Conservation (phyloP, 768 basidiomycete genomes). For the Coprinopsis strossmayeri region DNA sequence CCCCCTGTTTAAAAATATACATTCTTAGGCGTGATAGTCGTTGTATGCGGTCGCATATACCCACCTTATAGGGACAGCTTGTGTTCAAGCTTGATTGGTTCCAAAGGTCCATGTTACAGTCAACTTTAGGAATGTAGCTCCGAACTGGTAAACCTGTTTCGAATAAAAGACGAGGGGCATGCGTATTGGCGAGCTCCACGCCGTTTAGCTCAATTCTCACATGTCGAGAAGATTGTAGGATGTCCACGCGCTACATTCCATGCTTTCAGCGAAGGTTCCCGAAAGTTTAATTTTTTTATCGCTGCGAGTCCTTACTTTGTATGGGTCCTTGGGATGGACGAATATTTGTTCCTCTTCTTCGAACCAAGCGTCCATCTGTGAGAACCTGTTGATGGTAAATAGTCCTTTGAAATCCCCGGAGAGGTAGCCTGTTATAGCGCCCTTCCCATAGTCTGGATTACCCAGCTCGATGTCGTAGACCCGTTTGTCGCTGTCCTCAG, state of each 20-base stretch:
- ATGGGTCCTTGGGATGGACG: conserved; percentile 61
- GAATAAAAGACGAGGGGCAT: conserved; percentile 45
- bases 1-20: conserved; percentile 33
- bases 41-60: no score
- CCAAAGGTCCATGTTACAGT: conserved; percentile 46
- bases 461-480: neutral
- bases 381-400: conserved; percentile 38
- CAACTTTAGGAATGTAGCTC: conserved; percentile 55
- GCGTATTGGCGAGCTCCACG: conserved; percentile 56
- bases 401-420: conserved; percentile 34
- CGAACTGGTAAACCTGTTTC: conserved; percentile 53
- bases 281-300: no score
- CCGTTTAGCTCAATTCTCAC: conserved; percentile 55
- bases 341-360: conserved; percentile 63
- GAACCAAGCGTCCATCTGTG: conserved; percentile 55
- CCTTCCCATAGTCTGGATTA: conserved; percentile 22
- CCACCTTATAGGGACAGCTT: conserved; percentile 61
- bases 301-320: conserved; percentile 39
- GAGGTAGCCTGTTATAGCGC: conserved; percentile 22
- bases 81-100: conserved; percentile 38
- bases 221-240: conserved; percentile 53
- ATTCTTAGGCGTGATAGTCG: no score
- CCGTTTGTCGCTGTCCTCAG: neutral
- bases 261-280: no score
- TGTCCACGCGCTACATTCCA: conserved; percentile 51